A percentile compares a stretch with the other conserved stretches of the same genome.
phyloP scores from a whole-genome alignment of 1,139 yeast genomes.

The Nakaseomyces bracarensis region DNA sequence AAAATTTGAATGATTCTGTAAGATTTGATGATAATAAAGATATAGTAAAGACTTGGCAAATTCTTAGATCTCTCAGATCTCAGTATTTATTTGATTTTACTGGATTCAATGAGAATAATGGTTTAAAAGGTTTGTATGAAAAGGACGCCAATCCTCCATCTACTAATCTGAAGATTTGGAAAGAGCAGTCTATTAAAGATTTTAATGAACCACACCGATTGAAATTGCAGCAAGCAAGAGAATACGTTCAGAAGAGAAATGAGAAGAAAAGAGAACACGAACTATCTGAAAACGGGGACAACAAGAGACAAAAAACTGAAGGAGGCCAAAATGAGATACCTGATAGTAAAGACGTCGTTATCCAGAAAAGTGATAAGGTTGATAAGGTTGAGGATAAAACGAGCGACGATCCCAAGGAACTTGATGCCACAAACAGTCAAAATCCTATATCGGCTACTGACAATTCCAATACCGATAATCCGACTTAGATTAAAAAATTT shows the following conservation, averaged over 20 bases:
- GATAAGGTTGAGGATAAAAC: too few species aligned
- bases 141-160: slow-evolving; percentile 4
- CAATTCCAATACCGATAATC: too few species aligned
- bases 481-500: too few species aligned
- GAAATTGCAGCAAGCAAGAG: slow-evolving; percentile 20
- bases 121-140: slow-evolving; percentile 25
- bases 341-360: background rate
- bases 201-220: slow-evolving; percentile 15
- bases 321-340: background rate
- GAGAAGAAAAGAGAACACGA: slow-evolving; percentile 6
- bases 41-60: slow-evolving; percentile 29
- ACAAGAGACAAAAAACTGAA: background rate
- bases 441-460: too few species aligned
- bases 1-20: background rate
- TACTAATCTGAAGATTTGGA: slow-evolving; percentile 8
- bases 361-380: background rate
- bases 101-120: slow-evolving; percentile 23
- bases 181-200: slow-evolving; percentile 9
- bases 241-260: slow-evolving; percentile 12
- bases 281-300: background rate
- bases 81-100: slow-evolving; percentile 23
- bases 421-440: too few species aligned
- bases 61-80: slow-evolving; percentile 24
- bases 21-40: slow-evolving; percentile 11
- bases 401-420: too few species aligned